Evolutionary conservation across 441 rosid species (phyloP).

Genomic region (Pelargonium myrrhifolium): DNA sequence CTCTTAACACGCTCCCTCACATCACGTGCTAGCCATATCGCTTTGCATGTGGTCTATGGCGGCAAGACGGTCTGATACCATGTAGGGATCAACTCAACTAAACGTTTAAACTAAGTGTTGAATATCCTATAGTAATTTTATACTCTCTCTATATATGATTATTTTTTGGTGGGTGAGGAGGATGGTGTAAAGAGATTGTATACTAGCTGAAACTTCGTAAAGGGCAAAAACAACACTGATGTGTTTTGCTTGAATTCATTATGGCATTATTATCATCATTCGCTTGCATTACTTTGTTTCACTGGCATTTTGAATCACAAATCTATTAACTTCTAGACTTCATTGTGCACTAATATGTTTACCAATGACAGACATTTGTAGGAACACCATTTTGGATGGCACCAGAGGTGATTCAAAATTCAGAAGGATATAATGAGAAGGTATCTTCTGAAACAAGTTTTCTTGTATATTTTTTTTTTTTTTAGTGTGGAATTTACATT

Average conservation of each 20-base stretch:
- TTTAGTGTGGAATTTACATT: not conserved
- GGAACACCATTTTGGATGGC: constrained; percentile 99
- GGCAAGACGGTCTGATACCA: too few species aligned
- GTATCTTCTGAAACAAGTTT: constrained; percentile 28
- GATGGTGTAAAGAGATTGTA: not conserved
- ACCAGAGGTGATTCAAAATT: constrained; percentile 98
- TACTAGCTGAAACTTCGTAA: not conserved
- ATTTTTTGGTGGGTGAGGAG: not conserved
- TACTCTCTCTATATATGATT: too few species aligned
- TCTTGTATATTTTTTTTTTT: not conserved
- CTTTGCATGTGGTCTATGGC: too few species aligned
- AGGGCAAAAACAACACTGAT: not conserved
- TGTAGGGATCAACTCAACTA: too few species aligned
- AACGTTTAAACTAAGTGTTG: too few species aligned
- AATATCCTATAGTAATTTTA: too few species aligned
- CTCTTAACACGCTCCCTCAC: too few species aligned
- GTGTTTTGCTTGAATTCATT: not conserved
- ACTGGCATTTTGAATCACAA: not conserved
- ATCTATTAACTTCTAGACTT: not conserved
- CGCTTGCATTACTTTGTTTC: not conserved
- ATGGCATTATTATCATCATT: not conserved
- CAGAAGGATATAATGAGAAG: constrained; percentile 97
- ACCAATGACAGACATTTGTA: constrained; percentile 81
- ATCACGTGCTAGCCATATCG: too few species aligned
- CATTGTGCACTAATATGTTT: constrained; percentile 34